Evolutionary conservation across 2,329 filamentous ascomycete genomes (phyloP).

Genomic region (Aquanectria penicillioides): DNA sequence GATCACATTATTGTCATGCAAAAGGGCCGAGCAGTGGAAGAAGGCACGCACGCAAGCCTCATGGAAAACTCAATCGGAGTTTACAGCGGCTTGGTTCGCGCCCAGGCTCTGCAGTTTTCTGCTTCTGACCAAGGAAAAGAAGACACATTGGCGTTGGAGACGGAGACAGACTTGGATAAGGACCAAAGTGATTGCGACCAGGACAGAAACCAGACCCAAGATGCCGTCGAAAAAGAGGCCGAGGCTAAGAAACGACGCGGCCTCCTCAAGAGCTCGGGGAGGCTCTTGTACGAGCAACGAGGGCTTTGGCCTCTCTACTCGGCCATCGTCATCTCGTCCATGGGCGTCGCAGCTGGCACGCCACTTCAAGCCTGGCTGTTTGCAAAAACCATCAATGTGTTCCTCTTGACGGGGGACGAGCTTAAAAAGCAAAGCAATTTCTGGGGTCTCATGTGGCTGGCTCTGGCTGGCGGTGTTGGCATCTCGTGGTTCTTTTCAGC

Average conservation of each 20-base stretch:
- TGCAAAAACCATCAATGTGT: slow-evolving; percentile 40
- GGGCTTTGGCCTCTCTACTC: slow-evolving; percentile 39
- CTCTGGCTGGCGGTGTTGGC: slow-evolving; percentile 41
- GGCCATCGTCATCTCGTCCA: slow-evolving; percentile 36
- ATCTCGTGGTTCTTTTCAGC: slow-evolving; percentile 41
- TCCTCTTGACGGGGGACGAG: slow-evolving; percentile 43
- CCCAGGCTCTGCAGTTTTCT: slow-evolving; percentile 25
- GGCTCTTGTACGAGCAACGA: slow-evolving; percentile 32
- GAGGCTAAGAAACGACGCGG: background rate
- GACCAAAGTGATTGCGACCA: background rate
- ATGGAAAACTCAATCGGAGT: slow-evolving; percentile 55
- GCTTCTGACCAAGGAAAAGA: background rate
- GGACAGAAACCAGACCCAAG: background rate
- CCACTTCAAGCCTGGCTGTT: slow-evolving; percentile 45
- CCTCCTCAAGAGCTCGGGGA: slow-evolving; percentile 27
- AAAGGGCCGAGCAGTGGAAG: slow-evolving; percentile 67
- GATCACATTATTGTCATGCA: slow-evolving; percentile 74
- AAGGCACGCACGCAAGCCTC: slow-evolving; percentile 69
- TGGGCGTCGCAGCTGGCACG: slow-evolving; percentile 39
- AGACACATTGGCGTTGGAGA: background rate
- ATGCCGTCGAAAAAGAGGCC: fast-evolving
- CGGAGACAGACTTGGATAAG: slow-evolving; percentile 7
- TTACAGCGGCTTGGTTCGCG: slow-evolving; percentile 37
- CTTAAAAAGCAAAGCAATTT: slow-evolving; percentile 32
- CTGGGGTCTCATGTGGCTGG: slow-evolving; percentile 47